These are phyloP conservation scores for Scedosporium aurantiacum DNA, from an alignment of 2,329 filamentous ascomycete genomes.

Conservation along the genomic window DNA sequence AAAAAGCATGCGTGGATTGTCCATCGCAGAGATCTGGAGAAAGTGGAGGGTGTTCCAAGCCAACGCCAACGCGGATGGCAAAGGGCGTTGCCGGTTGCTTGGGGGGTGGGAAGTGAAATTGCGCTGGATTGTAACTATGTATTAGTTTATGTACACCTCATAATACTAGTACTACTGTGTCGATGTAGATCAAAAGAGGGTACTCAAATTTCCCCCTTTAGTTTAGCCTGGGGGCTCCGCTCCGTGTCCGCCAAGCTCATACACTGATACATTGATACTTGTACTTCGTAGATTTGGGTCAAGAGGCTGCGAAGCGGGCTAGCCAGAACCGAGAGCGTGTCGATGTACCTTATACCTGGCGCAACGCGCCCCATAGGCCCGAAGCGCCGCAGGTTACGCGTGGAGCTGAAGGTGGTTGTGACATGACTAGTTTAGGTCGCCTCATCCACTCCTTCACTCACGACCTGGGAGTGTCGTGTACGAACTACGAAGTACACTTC, in stretches of 20 bases:
- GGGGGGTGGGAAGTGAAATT: background rate
- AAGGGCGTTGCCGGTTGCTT: background rate
- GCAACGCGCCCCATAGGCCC: conserved; percentile 1
- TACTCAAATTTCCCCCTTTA: conserved; percentile 6
- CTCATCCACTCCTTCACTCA: background rate
- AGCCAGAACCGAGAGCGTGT: conserved; percentile 2
- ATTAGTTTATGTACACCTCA: background rate
- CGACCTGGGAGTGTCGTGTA: too few species aligned
- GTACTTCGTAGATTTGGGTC: too few species aligned
- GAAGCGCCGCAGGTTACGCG: background rate
- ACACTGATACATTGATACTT: background rate
- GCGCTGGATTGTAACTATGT: background rate
- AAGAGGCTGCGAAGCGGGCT: too few species aligned
- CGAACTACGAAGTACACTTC: too few species aligned
- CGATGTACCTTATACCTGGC: conserved; percentile 1
- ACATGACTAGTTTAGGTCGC: background rate
- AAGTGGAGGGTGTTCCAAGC: background rate
- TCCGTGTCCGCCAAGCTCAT: conserved; percentile 4
- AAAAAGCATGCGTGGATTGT: background rate
- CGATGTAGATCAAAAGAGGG: background rate
- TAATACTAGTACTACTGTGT: background rate
- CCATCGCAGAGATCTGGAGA: background rate
- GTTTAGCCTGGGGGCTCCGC: conserved; percentile 6
- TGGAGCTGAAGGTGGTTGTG: conserved; percentile 2
- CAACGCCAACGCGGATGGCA: background rate